phyloP scores from a whole-genome alignment of 495 filamentous ascomycete species.

The Trichoderma erinaceum region DNA sequence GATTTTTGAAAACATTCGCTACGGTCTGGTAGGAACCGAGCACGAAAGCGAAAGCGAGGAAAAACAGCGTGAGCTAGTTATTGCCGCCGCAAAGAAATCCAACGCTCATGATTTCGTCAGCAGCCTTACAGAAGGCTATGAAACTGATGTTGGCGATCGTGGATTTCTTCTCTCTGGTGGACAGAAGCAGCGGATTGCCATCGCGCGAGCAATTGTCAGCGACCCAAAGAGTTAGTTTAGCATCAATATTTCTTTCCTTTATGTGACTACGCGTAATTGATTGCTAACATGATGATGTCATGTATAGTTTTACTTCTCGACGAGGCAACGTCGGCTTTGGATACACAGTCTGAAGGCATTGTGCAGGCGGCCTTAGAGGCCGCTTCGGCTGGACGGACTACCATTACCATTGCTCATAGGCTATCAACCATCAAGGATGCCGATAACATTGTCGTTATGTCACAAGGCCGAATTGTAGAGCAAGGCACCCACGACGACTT shows the following conservation, averaged over 20 bases:
- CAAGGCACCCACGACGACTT: slow-evolving; percentile 76
- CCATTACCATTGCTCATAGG: slow-evolving; percentile 85
- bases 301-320: slow-evolving; percentile 64
- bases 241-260: not conserved
- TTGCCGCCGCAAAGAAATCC: slow-evolving; percentile 79
- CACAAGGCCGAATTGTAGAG: slow-evolving; percentile 70
- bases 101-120: slow-evolving; percentile 85
- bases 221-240: slow-evolving; percentile 59
- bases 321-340: slow-evolving; percentile 82
- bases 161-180: slow-evolving; percentile 83
- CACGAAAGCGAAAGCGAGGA: slow-evolving; percentile 57
- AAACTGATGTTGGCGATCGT: slow-evolving; percentile 84
- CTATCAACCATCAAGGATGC: slow-evolving; percentile 83
- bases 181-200: slow-evolving; percentile 80
- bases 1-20: slow-evolving; percentile 63
- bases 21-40: slow-evolving; percentile 75
- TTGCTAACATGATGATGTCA: slow-evolving; percentile 18
- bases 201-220: slow-evolving; percentile 74
- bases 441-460: slow-evolving; percentile 85
- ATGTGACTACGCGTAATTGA: not conserved
- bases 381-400: slow-evolving; percentile 66
- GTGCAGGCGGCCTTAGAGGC: slow-evolving; percentile 83
- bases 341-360: slow-evolving; percentile 83
- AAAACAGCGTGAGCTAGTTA: slow-evolving; percentile 56
- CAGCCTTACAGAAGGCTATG: slow-evolving; percentile 70